Evolutionary conservation across 2,329 filamentous ascomycete species (phyloP).

Genomic region (Stagonosporopsis tanaceti): DNA sequence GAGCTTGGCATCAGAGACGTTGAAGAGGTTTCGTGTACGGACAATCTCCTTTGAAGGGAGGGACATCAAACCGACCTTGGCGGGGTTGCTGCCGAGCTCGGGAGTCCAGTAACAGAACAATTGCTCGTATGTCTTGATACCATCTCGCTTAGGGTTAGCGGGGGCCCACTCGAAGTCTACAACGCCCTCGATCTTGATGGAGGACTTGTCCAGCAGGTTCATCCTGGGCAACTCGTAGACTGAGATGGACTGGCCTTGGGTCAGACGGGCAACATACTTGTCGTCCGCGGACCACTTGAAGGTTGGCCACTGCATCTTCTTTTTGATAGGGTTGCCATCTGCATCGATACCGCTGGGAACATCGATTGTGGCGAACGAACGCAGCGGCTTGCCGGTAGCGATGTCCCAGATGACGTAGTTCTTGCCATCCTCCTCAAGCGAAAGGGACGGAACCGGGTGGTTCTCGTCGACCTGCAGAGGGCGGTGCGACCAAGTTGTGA

Average conservation of each 20-base stretch:
- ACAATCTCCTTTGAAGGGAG: slow-evolving; percentile 94
- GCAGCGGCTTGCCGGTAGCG: slow-evolving; percentile 84
- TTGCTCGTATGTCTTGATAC: slow-evolving; percentile 91
- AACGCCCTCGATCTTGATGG: slow-evolving; percentile 95
- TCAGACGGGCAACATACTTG: slow-evolving; percentile 94
- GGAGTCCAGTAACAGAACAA: slow-evolving; percentile 99
- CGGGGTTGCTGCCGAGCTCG: slow-evolving; percentile 96
- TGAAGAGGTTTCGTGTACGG: slow-evolving; percentile 95
- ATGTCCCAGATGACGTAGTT: slow-evolving; percentile 99
- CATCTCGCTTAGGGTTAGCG: slow-evolving; percentile 79
- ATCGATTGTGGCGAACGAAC: slow-evolving; percentile 93
- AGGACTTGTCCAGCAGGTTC: slow-evolving; percentile 88
- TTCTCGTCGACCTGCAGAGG: slow-evolving; percentile 92
- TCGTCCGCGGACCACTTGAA: slow-evolving; percentile 99
- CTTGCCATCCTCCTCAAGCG: slow-evolving; percentile 92
- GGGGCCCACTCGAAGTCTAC: slow-evolving; percentile 99
- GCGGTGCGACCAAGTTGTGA: slow-evolving; percentile 95
- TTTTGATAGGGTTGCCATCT: slow-evolving; percentile 74
- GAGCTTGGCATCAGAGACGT: slow-evolving; percentile 94
- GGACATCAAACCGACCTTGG: slow-evolving; percentile 96
- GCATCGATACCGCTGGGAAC: slow-evolving; percentile 69
- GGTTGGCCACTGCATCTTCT: slow-evolving; percentile 96
- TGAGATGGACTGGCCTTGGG: slow-evolving; percentile 85
- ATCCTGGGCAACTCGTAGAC: slow-evolving; percentile 90
- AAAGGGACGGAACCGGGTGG: slow-evolving; percentile 77